Percentiles rank a stretch among this genome's conserved stretches.
Evolutionary conservation across 345 rosid species (phyloP).

Genomic region (Melaleuca quinquenervia): DNA sequence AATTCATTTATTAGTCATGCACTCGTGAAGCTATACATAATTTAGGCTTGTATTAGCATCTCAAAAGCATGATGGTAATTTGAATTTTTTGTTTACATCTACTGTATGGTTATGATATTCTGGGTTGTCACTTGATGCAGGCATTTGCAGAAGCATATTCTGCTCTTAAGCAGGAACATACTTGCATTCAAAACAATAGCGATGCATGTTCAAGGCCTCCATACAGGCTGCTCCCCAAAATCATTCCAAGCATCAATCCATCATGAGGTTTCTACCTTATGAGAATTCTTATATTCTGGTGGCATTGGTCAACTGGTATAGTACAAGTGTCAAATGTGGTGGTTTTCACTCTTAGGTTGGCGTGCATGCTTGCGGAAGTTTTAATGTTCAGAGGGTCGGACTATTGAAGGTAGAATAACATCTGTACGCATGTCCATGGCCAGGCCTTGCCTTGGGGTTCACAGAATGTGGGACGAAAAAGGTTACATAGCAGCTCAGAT

Average conservation of each 20-base stretch:
- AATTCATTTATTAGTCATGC: neutral
- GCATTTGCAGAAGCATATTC: slow-evolving; percentile 95
- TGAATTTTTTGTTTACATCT: neutral
- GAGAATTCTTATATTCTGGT: neutral
- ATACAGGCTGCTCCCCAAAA: slow-evolving; percentile 55
- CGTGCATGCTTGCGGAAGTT: neutral
- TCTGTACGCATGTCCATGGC: neutral
- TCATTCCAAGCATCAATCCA: slow-evolving; percentile 56
- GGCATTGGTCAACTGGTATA: neutral
- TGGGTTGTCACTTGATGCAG: slow-evolving; percentile 28
- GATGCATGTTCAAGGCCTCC: slow-evolving; percentile 30
- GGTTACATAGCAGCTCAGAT: neutral
- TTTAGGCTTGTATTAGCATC: neutral
- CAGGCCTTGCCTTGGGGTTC: neutral
- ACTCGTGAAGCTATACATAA: neutral
- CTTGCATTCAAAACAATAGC: slow-evolving; percentile 28
- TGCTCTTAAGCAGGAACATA: slow-evolving; percentile 65
- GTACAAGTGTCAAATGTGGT: neutral
- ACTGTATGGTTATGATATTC: neutral
- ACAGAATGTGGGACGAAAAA: neutral
- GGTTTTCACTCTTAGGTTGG: neutral
- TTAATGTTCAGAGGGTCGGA: neutral
- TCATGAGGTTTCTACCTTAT: neutral
- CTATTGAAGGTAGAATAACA: neutral
- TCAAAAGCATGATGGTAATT: neutral